Conservation (phyloP, 306 rosid species). For the Cyamopsis tetragonoloba region DNA sequence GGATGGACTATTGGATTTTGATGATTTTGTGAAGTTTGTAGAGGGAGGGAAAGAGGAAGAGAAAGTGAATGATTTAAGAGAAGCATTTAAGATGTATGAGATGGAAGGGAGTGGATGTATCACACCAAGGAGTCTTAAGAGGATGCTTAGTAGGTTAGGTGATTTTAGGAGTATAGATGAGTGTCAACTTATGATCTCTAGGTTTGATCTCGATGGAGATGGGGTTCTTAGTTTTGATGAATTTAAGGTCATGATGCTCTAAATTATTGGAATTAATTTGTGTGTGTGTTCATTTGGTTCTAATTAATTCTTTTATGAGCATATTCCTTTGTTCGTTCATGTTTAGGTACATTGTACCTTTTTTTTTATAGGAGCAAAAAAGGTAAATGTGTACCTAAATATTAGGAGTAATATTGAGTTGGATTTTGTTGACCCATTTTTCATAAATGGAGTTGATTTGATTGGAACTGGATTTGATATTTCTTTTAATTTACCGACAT, state of each 20-base stretch:
- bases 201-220: conserved; percentile 77
- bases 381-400: neutral
- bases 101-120: conserved; percentile 70
- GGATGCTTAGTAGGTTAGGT: conserved; percentile 67
- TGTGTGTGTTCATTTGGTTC: neutral
- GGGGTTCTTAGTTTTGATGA: conserved; percentile 80
- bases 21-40: conserved; percentile 63
- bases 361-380: neutral
- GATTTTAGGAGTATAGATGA: conserved; percentile 56
- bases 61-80: conserved; percentile 51
- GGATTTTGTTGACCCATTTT: too few species aligned
- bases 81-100: conserved; percentile 79
- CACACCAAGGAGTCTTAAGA: conserved; percentile 67
- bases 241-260: conserved; percentile 73
- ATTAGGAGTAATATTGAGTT: too few species aligned
- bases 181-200: conserved; percentile 57
- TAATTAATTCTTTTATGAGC: neutral
- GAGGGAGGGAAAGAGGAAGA: conserved; percentile 75
- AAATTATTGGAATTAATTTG: neutral
- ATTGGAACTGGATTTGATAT: too few species aligned
- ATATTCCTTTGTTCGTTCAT: neutral
- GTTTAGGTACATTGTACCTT: neutral
- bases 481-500: too few species aligned
- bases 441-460: too few species aligned
- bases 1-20: conserved; percentile 58